Conservation (phyloP, 768 basidiomycete species). For the Auriculariales sp. region DNA sequence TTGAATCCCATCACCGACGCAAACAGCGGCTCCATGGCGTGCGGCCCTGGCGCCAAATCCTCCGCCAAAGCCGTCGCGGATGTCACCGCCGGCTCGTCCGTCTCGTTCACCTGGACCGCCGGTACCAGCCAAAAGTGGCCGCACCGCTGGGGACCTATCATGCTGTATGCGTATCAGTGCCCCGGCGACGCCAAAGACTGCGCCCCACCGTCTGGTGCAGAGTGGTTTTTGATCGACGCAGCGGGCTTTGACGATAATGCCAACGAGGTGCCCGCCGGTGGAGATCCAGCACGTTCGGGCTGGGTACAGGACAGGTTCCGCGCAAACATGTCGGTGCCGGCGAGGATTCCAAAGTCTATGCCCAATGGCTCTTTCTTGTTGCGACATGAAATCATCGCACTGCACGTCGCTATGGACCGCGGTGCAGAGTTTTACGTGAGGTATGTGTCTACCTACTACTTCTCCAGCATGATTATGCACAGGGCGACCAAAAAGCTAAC, state of each 20-base stretch:
- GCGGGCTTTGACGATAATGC: conserved; percentile 24
- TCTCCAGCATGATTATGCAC: no score
- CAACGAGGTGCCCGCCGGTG: conserved; percentile 11
- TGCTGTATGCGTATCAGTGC: neutral
- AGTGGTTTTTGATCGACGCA: conserved; percentile 65
- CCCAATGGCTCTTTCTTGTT: conserved; percentile 47
- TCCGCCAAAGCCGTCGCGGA: neutral
- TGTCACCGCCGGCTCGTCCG: neutral
- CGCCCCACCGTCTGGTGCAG: conserved; percentile 12
- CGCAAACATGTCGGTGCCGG: conserved; percentile 18
- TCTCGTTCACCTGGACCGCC: neutral
- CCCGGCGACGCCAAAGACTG: neutral
- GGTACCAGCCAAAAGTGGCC: neutral
- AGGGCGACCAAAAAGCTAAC: no score
- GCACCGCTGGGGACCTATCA: neutral
- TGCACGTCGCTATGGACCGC: neutral
- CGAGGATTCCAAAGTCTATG: conserved; percentile 25
- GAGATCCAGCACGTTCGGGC: no score
- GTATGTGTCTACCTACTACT: no score
- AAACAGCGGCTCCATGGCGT: neutral
- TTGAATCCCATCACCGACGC: neutral
- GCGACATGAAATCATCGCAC: neutral
- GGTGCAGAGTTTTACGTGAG: neutral
- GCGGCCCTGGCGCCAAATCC: neutral
- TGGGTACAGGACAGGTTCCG: conserved; percentile 44